Evolutionary conservation across 2,329 filamentous ascomycete genomes (phyloP), one percentile per base, ranked within the genome.

Genomic region (Pseudovirgaria hyperparasitica): DNA sequence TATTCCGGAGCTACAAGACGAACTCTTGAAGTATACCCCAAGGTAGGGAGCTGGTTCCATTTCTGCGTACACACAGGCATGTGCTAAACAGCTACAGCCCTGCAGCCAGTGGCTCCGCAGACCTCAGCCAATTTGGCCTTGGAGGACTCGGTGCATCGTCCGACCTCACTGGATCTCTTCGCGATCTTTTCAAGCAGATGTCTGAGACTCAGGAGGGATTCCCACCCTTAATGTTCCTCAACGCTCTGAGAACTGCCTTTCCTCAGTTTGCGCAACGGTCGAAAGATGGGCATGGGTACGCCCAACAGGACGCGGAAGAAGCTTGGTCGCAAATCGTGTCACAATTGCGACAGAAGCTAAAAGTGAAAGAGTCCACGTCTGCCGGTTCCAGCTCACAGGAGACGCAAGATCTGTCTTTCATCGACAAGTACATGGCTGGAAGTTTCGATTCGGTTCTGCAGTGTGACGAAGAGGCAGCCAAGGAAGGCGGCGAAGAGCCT

Each of bases 251-350:
- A 34, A 65, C 65, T 16, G 68, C 75, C 1, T 94, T 82, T 47
- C 90, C 90, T 7, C 90, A 96, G 49, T 98, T 98, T 49, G 85
- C 84, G 8, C 85, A 98, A 58, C 78, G 73, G 45, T 73, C 84
- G 29, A 86, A 82, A 51, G 76, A 77, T 17, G 81, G 82, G 13
- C 67, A 77, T 31, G 85, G 82, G 5, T 96, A 78, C 48, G 86
- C 90, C n/a, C 90, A 98, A 57, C 90, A 98, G 57, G 90, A 98
- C 60, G 90, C 90, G 1, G 90, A 98, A 55, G 90, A 98, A 55
- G 90, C 87, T 24, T 98, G 87, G 85, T 90, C 87, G 12, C 87
- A 96, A 50, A 92, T 98, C 35, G 61, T 98, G 5, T 74, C 79
- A 23, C 81, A 87, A 46, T 60, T 98, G 19, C 74, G 79, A 35